Evolutionary conservation across 768 basidiomycete genomes (phyloP).

Genomic region (Albatrellus ellisii): DNA sequence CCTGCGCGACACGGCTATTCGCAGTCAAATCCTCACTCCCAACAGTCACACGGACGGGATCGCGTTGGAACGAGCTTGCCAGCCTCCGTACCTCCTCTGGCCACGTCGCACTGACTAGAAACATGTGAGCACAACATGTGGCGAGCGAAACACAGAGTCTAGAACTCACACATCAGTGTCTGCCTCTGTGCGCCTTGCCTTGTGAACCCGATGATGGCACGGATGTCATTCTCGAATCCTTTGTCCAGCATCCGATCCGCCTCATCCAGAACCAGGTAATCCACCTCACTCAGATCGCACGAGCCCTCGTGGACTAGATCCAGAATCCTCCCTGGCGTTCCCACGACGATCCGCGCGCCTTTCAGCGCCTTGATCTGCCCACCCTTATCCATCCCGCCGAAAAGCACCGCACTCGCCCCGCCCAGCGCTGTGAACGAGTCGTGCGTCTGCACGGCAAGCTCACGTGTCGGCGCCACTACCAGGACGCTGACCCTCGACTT

Average conservation of each 20-base stretch:
- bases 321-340: constrained; percentile 87
- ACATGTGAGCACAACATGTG: background rate
- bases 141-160: background rate
- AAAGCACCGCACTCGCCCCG: constrained; percentile 60
- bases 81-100: constrained; percentile 86
- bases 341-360: constrained; percentile 71
- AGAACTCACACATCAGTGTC: constrained; percentile 82
- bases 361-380: constrained; percentile 62
- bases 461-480: constrained; percentile 89
- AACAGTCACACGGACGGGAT: constrained; percentile 85
- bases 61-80: constrained; percentile 74
- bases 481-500: constrained; percentile 27
- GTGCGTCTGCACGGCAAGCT: constrained; percentile 92
- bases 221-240: constrained; percentile 97
- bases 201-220: constrained; percentile 71
- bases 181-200: constrained; percentile 61
- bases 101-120: constrained; percentile 92
- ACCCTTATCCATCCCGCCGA: constrained; percentile 90
- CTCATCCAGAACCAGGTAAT: constrained; percentile 91
- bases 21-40: constrained; percentile 93
- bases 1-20: constrained; percentile 86
- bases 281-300: constrained; percentile 78
- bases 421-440: constrained; percentile 68
- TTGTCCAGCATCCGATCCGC: constrained; percentile 98
- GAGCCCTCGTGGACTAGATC: constrained; percentile 84